These are phyloP conservation scores for Ascoidea rubescens DNA, from an alignment of 805 yeast species.

Conservation along the genomic window DNA sequence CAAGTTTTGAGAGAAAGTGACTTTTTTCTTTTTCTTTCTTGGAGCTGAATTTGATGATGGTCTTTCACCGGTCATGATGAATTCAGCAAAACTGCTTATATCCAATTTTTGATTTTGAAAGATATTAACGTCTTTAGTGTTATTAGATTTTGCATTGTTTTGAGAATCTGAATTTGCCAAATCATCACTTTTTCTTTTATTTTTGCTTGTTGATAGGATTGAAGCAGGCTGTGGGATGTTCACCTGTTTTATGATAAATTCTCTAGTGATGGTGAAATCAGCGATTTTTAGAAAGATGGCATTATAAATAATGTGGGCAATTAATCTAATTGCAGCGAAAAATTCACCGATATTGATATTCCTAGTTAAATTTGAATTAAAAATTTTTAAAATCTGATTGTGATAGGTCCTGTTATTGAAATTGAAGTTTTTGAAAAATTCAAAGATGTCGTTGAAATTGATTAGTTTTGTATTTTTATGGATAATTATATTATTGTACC, in stretches of 20 bases:
- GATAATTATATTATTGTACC: conserved; percentile 80
- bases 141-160: conserved; percentile 10
- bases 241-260: conserved; percentile 38
- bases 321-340: conserved; percentile 70
- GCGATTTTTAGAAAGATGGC: conserved; percentile 9
- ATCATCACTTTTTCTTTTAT: conserved; percentile 30
- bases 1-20: conserved; percentile 59
- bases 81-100: conserved; percentile 73
- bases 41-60: conserved; percentile 28
- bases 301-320: conserved; percentile 51
- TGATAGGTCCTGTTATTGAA: conserved; percentile 36
- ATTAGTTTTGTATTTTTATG: conserved; percentile 57
- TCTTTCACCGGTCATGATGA: conserved; percentile 69
- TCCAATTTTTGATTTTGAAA: conserved; percentile 35
- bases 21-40: conserved; percentile 38
- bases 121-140: conserved; percentile 2
- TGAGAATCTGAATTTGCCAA: conserved; percentile 18
- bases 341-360: conserved; percentile 78
- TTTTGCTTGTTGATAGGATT: conserved; percentile 49
- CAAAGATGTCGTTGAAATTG: conserved; percentile 62
- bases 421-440: conserved; percentile 66
- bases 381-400: conserved; percentile 31
- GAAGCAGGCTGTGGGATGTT: conserved; percentile 72
- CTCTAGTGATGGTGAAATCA: conserved; percentile 39
- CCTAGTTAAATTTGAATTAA: conserved; percentile 31